Conservation (phyloP, 331 rosid genomes). For the Prunus yedoensis region DNA sequence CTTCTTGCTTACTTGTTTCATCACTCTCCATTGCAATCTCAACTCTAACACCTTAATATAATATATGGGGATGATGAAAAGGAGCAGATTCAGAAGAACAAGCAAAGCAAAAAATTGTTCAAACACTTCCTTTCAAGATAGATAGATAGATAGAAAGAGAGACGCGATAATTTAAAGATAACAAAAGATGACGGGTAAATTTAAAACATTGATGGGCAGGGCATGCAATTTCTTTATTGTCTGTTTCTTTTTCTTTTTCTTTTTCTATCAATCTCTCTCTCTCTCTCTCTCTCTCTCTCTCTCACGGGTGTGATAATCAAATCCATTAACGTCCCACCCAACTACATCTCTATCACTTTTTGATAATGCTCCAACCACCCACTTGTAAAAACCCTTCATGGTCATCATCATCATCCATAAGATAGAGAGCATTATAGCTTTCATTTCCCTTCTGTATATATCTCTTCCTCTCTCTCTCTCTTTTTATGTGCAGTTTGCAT, state of each 20-base stretch:
- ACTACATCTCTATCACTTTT: slow-evolving; percentile 38
- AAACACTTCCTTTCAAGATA: background rate
- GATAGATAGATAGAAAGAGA: background rate
- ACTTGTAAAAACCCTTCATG: slow-evolving; percentile 29
- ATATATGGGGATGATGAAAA: too few relatives aligned
- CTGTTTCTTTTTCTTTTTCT: background rate
- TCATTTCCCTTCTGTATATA: too few relatives aligned
- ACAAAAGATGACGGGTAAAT: slow-evolving; percentile 19
- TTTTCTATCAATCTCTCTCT: background rate
- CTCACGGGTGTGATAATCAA: slow-evolving; percentile 60
- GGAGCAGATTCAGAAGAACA: too few relatives aligned
- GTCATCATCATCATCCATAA: slow-evolving; percentile 19
- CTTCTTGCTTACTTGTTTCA: background rate
- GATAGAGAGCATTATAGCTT: slow-evolving; percentile 1
- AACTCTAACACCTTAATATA: background rate
- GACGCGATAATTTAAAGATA: background rate
- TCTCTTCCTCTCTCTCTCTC: too few relatives aligned
- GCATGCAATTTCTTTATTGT: background rate
- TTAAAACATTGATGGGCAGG: slow-evolving; percentile 24
- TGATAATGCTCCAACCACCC: slow-evolving; percentile 42
- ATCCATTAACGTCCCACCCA: slow-evolving; percentile 45
- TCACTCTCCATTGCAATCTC: slow-evolving; percentile 33
- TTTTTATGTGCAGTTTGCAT: background rate
- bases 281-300: background rate
- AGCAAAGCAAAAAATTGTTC: too few relatives aligned